Percentiles rank a stretch among this genome's conserved stretches.
Evolutionary conservation across 2,329 filamentous ascomycete species (phyloP).

Genomic region (Neonectria faginata): DNA sequence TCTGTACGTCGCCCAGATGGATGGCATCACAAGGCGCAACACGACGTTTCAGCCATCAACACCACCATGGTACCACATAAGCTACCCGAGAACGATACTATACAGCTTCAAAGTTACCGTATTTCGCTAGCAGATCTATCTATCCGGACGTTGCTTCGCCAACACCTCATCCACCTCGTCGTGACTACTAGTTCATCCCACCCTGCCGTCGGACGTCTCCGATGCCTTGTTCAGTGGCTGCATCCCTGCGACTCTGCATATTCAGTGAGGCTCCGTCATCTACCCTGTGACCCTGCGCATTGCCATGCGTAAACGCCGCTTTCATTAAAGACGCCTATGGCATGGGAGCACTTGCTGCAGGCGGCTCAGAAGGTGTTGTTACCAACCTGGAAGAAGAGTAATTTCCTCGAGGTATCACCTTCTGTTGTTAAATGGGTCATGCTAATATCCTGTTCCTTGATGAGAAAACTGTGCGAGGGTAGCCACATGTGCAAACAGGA

Average conservation of each 20-base stretch:
- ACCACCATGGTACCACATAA: not conserved
- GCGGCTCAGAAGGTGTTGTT: not conserved
- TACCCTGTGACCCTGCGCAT: not conserved
- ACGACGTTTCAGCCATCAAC: not conserved
- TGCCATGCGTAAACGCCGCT: not conserved
- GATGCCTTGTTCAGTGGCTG: constrained; percentile 4
- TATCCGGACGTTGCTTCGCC: not conserved
- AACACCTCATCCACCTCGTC: not conserved
- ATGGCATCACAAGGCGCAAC: not conserved
- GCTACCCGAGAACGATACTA: not conserved
- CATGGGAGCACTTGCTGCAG: not conserved
- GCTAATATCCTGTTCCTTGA: not conserved
- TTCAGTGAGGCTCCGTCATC: not conserved
- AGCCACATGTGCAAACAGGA: not conserved
- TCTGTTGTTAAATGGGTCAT: not conserved
- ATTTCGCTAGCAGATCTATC: not conserved
- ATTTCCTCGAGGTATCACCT: not conserved
- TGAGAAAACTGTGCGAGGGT: not conserved
- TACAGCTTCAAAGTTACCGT: constrained; percentile 4
- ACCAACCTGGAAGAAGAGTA: constrained; percentile 1
- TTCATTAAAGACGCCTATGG: not conserved
- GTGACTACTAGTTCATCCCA: constrained; percentile 1
- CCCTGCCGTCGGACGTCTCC: constrained; percentile 17
- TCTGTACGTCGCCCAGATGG: not conserved
- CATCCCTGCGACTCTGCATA: not conserved